Percentiles rank a stretch among this genome's conserved stretches.
Evolutionary conservation across 306 rosid genomes (phyloP).

Genomic region (Erythrophleum fordii): DNA sequence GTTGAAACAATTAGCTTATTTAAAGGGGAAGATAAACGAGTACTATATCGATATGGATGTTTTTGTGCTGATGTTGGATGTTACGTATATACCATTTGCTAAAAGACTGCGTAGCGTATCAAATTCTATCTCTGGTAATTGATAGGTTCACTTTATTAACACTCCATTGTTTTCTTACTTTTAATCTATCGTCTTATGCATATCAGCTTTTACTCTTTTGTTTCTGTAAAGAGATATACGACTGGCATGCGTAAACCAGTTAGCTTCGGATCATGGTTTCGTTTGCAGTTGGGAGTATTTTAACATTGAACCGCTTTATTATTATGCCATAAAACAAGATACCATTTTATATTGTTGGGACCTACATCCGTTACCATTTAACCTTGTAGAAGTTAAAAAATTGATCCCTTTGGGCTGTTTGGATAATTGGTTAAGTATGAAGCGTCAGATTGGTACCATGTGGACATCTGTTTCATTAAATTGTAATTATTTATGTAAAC

Average conservation of each 20-base stretch:
- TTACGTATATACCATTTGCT: conserved; percentile 29
- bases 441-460: neutral
- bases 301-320: neutral
- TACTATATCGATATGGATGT: conserved; percentile 41
- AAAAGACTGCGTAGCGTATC: conserved; percentile 30
- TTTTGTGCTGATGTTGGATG: conserved; percentile 41
- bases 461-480: neutral
- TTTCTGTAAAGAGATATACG: neutral
- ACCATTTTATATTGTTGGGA: neutral
- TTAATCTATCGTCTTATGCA: neutral
- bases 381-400: neutral
- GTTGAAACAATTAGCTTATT: conserved; percentile 43
- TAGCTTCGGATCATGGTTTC: conserved; percentile 1
- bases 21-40: conserved; percentile 47
- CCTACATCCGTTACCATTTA: neutral
- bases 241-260: neutral
- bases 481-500: neutral
- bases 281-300: neutral
- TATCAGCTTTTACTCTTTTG: neutral
- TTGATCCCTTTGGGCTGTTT: neutral
- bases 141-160: neutral
- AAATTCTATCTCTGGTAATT: neutral
- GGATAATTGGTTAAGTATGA: neutral
- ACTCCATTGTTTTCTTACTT: neutral
- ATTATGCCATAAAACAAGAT: neutral